Conservation (phyloP, 73 alveolate species). For the Diophrys appendiculata region DNA sequence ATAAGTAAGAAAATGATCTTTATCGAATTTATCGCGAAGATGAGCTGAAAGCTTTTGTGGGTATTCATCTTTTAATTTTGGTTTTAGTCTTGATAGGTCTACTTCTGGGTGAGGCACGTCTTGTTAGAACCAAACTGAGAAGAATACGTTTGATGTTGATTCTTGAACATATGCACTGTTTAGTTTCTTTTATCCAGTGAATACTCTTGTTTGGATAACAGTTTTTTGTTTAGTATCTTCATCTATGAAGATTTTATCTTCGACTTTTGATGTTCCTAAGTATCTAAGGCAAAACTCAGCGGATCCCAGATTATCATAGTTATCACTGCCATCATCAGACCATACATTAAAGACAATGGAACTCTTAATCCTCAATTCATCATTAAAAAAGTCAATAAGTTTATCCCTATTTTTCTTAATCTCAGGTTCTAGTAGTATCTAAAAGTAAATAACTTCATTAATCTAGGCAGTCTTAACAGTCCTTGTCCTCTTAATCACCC, state of each 20-base stretch:
- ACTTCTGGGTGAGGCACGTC: slow-evolving; percentile 69
- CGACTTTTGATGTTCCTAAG: slow-evolving; percentile 15
- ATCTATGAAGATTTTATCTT: slow-evolving; percentile 50
- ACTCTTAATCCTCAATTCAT: slow-evolving; percentile 53
- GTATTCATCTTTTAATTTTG: slow-evolving; percentile 6
- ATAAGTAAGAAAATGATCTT: neutral
- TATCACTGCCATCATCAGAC: slow-evolving; percentile 49
- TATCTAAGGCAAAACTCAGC: slow-evolving; percentile 17
- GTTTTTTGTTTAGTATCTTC: slow-evolving; percentile 36
- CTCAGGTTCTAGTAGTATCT: slow-evolving; percentile 32
- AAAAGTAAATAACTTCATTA: slow-evolving; percentile 36
- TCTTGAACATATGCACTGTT: slow-evolving; percentile 23
- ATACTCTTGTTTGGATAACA: slow-evolving; percentile 30
- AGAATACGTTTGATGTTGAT: neutral
- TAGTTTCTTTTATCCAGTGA: slow-evolving; percentile 26
- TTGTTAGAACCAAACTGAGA: slow-evolving; percentile 59
- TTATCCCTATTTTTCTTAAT: slow-evolving; percentile 25
- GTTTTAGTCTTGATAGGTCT: slow-evolving; percentile 40
- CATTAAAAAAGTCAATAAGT: slow-evolving; percentile 39
- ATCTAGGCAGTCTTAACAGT: slow-evolving; percentile 28
- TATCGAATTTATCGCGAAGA: neutral
- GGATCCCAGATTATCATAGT: slow-evolving; percentile 50
- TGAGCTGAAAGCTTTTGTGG: neutral
- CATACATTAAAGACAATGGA: slow-evolving; percentile 42
- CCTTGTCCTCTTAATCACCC: slow-evolving; percentile 38